Evolutionary conservation across 257 asterid genomes (phyloP).

Genomic region (Nicotiana tomentosiformis): DNA sequence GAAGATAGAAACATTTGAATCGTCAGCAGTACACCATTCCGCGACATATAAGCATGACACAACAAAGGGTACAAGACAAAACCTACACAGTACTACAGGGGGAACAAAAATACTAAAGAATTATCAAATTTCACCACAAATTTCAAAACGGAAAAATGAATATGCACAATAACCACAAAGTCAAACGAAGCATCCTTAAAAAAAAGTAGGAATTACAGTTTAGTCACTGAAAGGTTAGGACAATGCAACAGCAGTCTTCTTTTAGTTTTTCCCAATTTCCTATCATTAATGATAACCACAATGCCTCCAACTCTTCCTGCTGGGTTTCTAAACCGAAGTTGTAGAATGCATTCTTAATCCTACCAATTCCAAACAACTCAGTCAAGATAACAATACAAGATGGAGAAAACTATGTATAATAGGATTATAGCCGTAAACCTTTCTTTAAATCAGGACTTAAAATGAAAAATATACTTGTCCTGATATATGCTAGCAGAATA

Average conservation of each 20-base stretch:
- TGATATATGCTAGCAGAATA: background rate
- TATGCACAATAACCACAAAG: background rate
- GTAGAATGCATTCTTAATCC: too few species aligned
- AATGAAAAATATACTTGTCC: background rate
- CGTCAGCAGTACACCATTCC: background rate
- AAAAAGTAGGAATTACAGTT: background rate
- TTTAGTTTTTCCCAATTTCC: background rate
- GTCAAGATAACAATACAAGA: background rate
- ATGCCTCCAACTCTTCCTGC: background rate
- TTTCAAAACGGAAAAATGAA: background rate
- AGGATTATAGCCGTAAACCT: background rate
- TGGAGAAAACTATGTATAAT: background rate
- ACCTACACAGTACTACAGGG: background rate
- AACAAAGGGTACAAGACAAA: background rate
- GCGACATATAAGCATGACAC: background rate
- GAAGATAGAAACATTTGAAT: background rate
- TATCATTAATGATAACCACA: background rate
- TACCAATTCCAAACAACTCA: background rate
- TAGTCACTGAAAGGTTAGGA: background rate
- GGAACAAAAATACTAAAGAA: background rate
- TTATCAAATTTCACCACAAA: background rate
- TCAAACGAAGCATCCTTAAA: background rate
- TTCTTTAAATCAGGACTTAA: background rate
- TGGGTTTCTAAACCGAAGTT: too few species aligned
- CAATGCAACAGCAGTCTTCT: background rate